A percentile compares a stretch with the other conserved stretches of the same genome.
phyloP scores from a whole-genome alignment of 2,329 filamentous ascomycete species.

The Sporothrix euskadiensis region DNA sequence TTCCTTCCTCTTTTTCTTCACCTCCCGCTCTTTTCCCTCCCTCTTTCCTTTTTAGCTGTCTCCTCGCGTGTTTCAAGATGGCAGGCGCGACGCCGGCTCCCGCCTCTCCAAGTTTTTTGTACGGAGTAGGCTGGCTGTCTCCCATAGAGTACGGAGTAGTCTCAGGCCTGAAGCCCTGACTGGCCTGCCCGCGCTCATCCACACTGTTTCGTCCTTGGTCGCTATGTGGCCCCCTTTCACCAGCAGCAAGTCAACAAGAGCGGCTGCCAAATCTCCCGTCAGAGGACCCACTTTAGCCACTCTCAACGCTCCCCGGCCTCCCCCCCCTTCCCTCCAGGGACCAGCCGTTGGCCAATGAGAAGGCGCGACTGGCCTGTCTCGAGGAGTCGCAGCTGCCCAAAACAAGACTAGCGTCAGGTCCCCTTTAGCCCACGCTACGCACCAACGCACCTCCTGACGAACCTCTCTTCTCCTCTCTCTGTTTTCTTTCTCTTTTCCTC shows the following conservation, averaged over 20 bases:
- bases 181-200: conserved; percentile 8
- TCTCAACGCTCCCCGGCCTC: not conserved
- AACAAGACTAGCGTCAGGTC: conserved; percentile 15
- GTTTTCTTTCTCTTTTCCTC: not conserved
- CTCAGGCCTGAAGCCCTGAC: not conserved
- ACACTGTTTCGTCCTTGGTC: conserved; percentile 16
- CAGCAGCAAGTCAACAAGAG: not conserved
- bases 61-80: conserved; percentile 24
- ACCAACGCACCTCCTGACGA: not conserved
- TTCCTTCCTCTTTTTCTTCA: conserved; percentile 7
- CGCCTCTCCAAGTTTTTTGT: not conserved
- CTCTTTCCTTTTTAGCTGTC: not conserved
- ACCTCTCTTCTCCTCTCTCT: not conserved
- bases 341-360: conserved; percentile 19
- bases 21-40: not conserved
- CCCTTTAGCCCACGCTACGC: not conserved
- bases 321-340: conserved; percentile 7
- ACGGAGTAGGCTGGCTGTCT: not conserved
- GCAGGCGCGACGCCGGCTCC: conserved; percentile 27
- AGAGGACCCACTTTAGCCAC: not conserved
- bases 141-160: not conserved
- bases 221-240: not conserved
- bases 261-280: conserved; percentile 25
- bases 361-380: not conserved
- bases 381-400: not conserved